Base-by-base conservation (phyloP, 768 basidiomycete species). In the Psilocybe cubensis region DNA sequence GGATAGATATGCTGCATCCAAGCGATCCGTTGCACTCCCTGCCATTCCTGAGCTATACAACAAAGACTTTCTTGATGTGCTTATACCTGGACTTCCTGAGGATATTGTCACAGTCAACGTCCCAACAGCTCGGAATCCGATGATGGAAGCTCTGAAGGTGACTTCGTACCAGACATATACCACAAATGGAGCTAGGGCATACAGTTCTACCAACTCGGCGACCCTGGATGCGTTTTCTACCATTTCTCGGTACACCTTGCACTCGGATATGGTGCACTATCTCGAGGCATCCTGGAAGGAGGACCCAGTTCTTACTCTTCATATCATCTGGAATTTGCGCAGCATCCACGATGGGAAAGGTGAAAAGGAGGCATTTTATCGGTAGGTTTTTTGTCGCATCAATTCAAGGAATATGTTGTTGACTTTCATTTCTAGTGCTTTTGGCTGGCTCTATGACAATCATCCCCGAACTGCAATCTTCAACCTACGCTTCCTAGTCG, bases 261-360 rank as follows among this genome's bases (percentile, higher is more conserved):
- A 65, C 2, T 17, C 25, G 0, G 44, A 58, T 0, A 63, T 85
- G 18, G 68, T 76, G 47, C 31, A 44, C 0, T 65, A 75, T 44
- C 76, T 91, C 1, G 63, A 66, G 0, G 71, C 76, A 4, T 77
- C 86, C 2, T 91, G 88, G 88, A 67, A 64, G 24, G 82, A 85
- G 56, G 83, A 89, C 63, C 72, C 86, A 0, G 59, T 66, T 7
- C 61, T 85, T n/a, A 87, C 88, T 0, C 75, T 90, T 33, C 77
- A 79, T 29, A 73, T 90, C 54, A 87, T 92, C 58, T 90, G 87
- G 85, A 83, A 85, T 56, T 64, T 81, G 45, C 70, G 88, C 27
- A 88, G 85, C 33, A 89, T 92, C 27, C 86, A 87, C 55, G 85
- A 91, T 41, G 88, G 89, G 0, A 87, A 86, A 63, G 72, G 77